Base-by-base conservation (phyloP, 2,329 filamentous ascomycete species). In the Plectosphaerella plurivora region DNA sequence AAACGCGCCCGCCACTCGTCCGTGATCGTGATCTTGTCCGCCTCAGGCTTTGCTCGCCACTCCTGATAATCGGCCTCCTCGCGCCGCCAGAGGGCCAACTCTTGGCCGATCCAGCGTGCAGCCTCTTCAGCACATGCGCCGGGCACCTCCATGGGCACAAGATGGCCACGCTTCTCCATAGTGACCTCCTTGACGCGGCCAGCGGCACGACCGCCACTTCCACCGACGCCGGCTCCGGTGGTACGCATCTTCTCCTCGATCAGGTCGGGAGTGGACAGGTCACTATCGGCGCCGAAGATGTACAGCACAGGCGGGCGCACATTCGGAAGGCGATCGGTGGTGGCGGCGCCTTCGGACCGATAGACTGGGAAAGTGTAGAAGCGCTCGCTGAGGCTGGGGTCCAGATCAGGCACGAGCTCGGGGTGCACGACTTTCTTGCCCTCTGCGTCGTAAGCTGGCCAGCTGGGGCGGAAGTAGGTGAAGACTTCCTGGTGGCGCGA, bases 401-500 rank as follows among this genome's bases (percentile, higher is more conserved):
- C 71, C 14, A 77, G 65, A 58, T 85, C 80, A 2, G 72, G 75
- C 4, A 77, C 59, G 36, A 66, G 63, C 45, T 69, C 61, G 1
- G 65, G 68, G 51, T 75, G 65, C 8, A 80, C 54, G 28, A 78
- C 55, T 2, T 57, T 59, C 12, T 66, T 65, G 18, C 71, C 73
- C 5, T 68, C 57, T 0, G 62, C 50, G 55, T 72, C 68, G 47
- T 72, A 66, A 56, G 73, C 73, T 8, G 72, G 68, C 65, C 69
- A 82, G 53, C 81, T 80, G 0, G 84, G 81, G 0, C 88, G 80
- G 57, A 89, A 70, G 65, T 87, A 94, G 1, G 86, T 91, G 63
- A 90, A 86, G 52, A 94, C 88, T 73, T 96, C 91, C 65, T 96
- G 90, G 67, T 96, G 88, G 61, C 92, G 91, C 1, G 90, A 87